phyloP scores from a whole-genome alignment of 2,329 filamentous ascomycete genomes.

The Chrysoporthe austroafricana region DNA sequence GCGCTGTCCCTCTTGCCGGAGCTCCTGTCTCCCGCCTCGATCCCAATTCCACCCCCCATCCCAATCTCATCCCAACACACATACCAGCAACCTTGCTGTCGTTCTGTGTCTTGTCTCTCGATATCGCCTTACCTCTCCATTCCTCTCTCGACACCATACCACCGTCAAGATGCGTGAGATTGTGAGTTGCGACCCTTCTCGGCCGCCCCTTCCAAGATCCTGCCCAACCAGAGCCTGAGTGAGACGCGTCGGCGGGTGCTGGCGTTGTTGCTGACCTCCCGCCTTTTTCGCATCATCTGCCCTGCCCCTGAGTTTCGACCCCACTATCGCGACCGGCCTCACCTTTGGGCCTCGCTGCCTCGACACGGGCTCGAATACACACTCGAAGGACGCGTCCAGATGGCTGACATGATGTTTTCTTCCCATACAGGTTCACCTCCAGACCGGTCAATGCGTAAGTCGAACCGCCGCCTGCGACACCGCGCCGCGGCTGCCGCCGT shows the following conservation, averaged over 20 bases:
- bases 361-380: slow-evolving; percentile 2
- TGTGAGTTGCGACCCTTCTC: slow-evolving; percentile 52
- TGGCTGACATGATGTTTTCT: slow-evolving; percentile 59
- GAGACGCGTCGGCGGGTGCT: slow-evolving; percentile 33
- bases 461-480: slow-evolving; percentile 20
- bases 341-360: slow-evolving; percentile 15
- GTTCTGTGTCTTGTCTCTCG: slow-evolving; percentile 9
- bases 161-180: slow-evolving; percentile 73
- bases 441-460: slow-evolving; percentile 98
- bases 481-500: background rate
- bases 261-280: slow-evolving; percentile 12
- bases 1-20: slow-evolving; percentile 18
- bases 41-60: slow-evolving; percentile 6
- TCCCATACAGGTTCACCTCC: slow-evolving; percentile 86
- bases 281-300: slow-evolving; percentile 22
- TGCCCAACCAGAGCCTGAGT: slow-evolving; percentile 16
- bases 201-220: slow-evolving; percentile 11
- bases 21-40: slow-evolving; percentile 24
- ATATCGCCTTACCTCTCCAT: slow-evolving; percentile 7
- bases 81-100: slow-evolving; percentile 25
- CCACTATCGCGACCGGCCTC: slow-evolving; percentile 31
- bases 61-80: background rate
- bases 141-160: slow-evolving; percentile 16
- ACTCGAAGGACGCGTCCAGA: slow-evolving; percentile 31
- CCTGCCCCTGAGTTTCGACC: slow-evolving; percentile 37